These are phyloP conservation scores for Blastobotrys niveus DNA, from an alignment of 1,139 yeast species.

Conservation along the genomic window DNA sequence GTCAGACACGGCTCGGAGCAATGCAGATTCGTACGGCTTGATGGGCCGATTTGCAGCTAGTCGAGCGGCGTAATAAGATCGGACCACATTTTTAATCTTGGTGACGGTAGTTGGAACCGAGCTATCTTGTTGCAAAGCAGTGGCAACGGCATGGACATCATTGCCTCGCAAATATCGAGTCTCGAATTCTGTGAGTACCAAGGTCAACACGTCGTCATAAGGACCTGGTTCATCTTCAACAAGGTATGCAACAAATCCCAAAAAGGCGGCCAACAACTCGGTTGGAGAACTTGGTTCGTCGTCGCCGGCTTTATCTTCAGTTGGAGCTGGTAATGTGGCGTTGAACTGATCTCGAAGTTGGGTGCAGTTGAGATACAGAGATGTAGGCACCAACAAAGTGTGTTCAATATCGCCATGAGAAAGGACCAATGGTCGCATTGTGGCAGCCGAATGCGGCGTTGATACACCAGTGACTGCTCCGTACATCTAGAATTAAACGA, in stretches of 20 bases:
- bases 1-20: constrained; percentile 55
- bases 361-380: constrained; percentile 70
- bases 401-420: constrained; percentile 85
- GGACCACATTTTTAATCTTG: constrained; percentile 69
- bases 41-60: constrained; percentile 46
- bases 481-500: too few relatives aligned
- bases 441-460: constrained; percentile 43
- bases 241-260: constrained; percentile 68
- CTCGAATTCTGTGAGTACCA: constrained; percentile 78
- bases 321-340: constrained; percentile 63
- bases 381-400: constrained; percentile 79
- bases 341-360: constrained; percentile 83
- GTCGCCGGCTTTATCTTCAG: constrained; percentile 81
- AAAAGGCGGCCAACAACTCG: constrained; percentile 77
- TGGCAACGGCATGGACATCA: constrained; percentile 89
- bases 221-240: constrained; percentile 49
- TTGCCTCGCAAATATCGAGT: constrained; percentile 64
- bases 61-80: constrained; percentile 59
- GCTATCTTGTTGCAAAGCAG: constrained; percentile 51
- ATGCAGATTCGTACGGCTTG: constrained; percentile 55
- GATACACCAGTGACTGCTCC: constrained; percentile 37
- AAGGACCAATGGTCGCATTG: constrained; percentile 72
- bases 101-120: constrained; percentile 57
- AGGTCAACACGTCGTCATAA: constrained; percentile 61
- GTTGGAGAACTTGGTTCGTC: constrained; percentile 86